Base-by-base conservation (phyloP, 1,139 yeast species). In the Zygosaccharomyces pseudobailii region DNA sequence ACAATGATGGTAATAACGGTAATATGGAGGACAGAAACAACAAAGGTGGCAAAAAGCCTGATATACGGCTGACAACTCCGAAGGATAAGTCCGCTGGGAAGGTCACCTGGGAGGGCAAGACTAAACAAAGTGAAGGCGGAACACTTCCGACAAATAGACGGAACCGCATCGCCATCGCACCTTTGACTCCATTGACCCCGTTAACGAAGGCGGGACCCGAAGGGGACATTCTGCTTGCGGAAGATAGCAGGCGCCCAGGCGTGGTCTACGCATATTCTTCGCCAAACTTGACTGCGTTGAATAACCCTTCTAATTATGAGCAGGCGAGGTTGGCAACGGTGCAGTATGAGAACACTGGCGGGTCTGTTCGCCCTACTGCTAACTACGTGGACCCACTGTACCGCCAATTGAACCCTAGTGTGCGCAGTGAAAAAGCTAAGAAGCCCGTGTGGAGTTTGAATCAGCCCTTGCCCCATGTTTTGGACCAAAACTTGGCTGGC, bases 381-480 rank as follows among this genome's bases (percentile, higher is more conserved):
- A 46, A 40, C 39, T 49, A 49, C 30, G 52, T 48, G 17, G 54
- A 50, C 27, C 54, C 54, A 13, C 39, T 50, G 21, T 50, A 50
- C 36, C 45, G 46, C 6, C 52, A 50, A 13, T 31, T 46, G 27
- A 46, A 46, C 13, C 49, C 49, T 13, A 28, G 43, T 34, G 28
- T 25, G 21, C 39, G 42, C 6, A 24, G 43, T 5, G 28, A 25
- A 6, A 50, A 27, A 25, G 30, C n/a, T n/a, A 48, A 43, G 25
- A 50, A 43, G 38, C 55, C 55, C 4, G 55, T 52, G 8, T 52
- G 55, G 55, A 52, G 55, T 45, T 46, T 52, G 41, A 52, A 50
- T 33, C 55, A 52, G 43, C 53, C 55, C 5, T 32, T 52, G 23
- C 55, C 55, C 6, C 55, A 52, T 27, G 53, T 52, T 30, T 34